Evolutionary conservation across 768 basidiomycete genomes (phyloP).

Genomic region (Pleurotus tuoliensis): DNA sequence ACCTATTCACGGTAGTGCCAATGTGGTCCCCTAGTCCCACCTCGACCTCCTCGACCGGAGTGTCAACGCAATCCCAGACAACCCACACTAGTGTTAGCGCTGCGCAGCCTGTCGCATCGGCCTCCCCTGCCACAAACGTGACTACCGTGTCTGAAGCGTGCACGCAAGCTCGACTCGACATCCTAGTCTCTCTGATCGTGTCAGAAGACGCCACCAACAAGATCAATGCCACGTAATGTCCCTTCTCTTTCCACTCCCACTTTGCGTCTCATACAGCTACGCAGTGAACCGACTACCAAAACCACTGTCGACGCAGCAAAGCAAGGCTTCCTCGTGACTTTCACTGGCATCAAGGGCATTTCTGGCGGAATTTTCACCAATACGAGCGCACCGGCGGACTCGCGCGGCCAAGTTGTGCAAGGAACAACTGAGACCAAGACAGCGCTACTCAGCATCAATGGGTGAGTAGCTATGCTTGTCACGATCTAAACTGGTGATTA

Average conservation of each 20-base stretch:
- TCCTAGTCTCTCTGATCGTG: not conserved
- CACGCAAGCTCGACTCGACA: conserved; percentile 4
- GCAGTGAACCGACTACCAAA: not conserved
- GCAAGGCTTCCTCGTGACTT: not conserved
- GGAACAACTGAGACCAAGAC: not conserved
- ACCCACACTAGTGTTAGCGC: no score
- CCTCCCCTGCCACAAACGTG: not conserved
- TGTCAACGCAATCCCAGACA: no score
- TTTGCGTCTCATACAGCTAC: not conserved
- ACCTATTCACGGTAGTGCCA: no score
- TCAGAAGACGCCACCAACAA: conserved; percentile 4
- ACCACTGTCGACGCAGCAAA: not conserved
- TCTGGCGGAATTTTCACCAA: not conserved
- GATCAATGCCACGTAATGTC: not conserved
- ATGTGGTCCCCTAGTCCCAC: no score
- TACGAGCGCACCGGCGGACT: not conserved
- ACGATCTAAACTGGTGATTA: not conserved
- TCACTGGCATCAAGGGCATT: not conserved
- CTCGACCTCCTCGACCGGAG: no score
- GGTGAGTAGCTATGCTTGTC: not conserved
- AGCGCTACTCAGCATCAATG: not conserved
- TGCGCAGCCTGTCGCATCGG: no score
- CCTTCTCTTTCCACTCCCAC: not conserved
- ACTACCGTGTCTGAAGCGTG: not conserved
- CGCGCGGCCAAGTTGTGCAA: not conserved